Evolutionary conservation across 2,329 filamentous ascomycete species (phyloP).

Genomic region (Colletotrichum tropicale): DNA sequence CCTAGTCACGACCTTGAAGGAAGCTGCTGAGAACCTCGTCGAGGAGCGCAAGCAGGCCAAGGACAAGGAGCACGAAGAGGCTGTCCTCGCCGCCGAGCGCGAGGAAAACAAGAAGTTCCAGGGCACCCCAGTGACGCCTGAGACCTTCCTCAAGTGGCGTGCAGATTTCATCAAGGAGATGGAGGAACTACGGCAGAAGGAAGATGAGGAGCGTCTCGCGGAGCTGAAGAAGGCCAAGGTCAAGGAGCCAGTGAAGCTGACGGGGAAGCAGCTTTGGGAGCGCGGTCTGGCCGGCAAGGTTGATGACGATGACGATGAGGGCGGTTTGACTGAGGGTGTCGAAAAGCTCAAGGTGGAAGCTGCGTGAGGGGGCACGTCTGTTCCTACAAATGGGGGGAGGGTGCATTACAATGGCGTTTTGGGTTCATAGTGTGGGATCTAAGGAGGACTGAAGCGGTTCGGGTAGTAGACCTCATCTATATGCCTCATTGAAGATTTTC

Average conservation of each 20-base stretch:
- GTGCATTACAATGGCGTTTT: conserved; percentile 8
- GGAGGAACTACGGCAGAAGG: conserved; percentile 70
- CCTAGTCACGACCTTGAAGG: conserved; percentile 84
- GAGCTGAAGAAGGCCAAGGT: conserved; percentile 80
- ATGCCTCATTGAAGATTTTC: background rate
- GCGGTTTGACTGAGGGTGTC: conserved; percentile 64
- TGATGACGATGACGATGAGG: conserved; percentile 70
- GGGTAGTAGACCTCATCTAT: background rate
- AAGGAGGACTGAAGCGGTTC: background rate
- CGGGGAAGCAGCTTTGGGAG: conserved; percentile 81
- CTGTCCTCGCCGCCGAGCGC: conserved; percentile 67
- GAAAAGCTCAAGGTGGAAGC: conserved; percentile 76
- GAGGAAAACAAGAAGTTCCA: conserved; percentile 98
- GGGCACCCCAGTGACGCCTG: conserved; percentile 84
- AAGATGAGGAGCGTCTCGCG: conserved; percentile 79
- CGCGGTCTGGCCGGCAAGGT: conserved; percentile 70
- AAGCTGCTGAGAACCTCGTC: conserved; percentile 86
- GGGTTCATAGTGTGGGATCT: background rate
- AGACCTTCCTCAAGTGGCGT: conserved; percentile 85
- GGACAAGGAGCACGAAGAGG: conserved; percentile 62
- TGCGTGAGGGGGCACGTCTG: background rate
- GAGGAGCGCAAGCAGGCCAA: conserved; percentile 71
- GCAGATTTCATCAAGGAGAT: conserved; percentile 80
- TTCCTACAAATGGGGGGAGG: background rate
- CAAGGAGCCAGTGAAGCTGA: conserved; percentile 76